Evolutionary conservation across 306 rosid genomes (phyloP).

Genomic region (Sesbania bispinosa): DNA sequence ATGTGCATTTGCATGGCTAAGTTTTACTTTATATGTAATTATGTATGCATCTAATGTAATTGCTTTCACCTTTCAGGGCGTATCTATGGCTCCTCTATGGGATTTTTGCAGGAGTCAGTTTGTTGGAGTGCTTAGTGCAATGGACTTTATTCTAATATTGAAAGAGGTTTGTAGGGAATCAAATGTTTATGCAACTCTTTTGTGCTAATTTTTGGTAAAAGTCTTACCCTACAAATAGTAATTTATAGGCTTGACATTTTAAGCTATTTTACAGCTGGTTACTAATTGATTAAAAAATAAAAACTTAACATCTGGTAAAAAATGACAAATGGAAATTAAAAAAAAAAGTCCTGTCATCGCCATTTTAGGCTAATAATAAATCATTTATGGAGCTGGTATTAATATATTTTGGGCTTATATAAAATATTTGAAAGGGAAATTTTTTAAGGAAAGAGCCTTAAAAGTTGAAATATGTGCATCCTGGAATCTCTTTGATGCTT

Average conservation of each 20-base stretch:
- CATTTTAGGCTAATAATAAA: conserved; percentile 13
- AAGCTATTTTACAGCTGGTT: conserved; percentile 10
- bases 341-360: background rate
- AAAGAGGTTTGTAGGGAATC: conserved; percentile 61
- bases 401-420: conserved; percentile 4
- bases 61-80: conserved; percentile 53
- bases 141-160: conserved; percentile 81
- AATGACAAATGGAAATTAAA: background rate
- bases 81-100: conserved; percentile 79
- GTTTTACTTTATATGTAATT: conserved; percentile 24
- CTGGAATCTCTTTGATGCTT: background rate
- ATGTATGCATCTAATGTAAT: conserved; percentile 6
- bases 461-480: conserved; percentile 1
- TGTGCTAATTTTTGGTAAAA: conserved; percentile 22
- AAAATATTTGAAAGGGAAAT: no score
- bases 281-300: background rate
- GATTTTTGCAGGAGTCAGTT: conserved; percentile 56
- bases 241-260: background rate
- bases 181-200: conserved; percentile 20
- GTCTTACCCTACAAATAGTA: background rate
- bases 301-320: background rate
- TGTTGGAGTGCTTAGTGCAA: conserved; percentile 73
- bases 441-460: background rate
- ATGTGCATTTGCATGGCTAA: background rate
- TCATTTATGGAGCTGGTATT: conserved; percentile 12